Percentiles rank a stretch among this genome's conserved stretches.
phyloP scores from a whole-genome alignment of 352 stramenopile species.

The Globisporangium canariense region DNA sequence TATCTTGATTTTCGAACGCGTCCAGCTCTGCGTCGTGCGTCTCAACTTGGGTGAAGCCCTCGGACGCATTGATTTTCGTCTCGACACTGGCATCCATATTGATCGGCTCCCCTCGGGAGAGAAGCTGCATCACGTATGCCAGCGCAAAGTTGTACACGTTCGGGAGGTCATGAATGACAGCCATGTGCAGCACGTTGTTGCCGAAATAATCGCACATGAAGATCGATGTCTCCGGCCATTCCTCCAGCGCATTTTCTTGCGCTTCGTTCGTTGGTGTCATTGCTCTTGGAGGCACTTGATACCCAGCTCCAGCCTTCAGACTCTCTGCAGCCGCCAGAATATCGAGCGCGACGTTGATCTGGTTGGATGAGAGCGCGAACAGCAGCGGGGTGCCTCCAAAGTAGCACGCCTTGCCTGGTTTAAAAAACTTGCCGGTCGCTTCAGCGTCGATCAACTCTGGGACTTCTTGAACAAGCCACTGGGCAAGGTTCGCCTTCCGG shows the following conservation, averaged over 20 bases:
- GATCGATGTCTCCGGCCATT: constrained; percentile 27
- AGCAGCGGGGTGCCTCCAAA: constrained; percentile 55
- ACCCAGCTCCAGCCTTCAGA: constrained; percentile 9
- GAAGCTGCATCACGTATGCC: constrained; percentile 36
- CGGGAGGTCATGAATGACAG: constrained; percentile 52
- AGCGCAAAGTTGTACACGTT: constrained; percentile 60
- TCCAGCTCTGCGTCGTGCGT: constrained; percentile 1
- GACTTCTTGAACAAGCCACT: constrained; percentile 35
- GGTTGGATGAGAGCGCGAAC: constrained; percentile 56
- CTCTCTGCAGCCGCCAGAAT: constrained; percentile 33
- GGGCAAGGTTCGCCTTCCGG: constrained; percentile 29
- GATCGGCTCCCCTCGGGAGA: constrained; percentile 14
- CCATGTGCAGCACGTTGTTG: constrained; percentile 61
- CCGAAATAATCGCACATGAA: constrained; percentile 51
- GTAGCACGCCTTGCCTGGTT: constrained; percentile 49
- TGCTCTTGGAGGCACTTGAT: background rate
- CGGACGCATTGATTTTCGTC: constrained; percentile 11
- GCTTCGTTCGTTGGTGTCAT: constrained; percentile 6
- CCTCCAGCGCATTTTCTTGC: constrained; percentile 7
- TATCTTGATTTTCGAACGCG: background rate
- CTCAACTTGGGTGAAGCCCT: background rate
- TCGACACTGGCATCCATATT: constrained; percentile 9
- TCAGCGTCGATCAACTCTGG: constrained; percentile 44
- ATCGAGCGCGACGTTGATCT: constrained; percentile 38
- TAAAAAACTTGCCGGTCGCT: constrained; percentile 50